A percentile compares a stretch with the other conserved stretches of the same genome.
Conservation (phyloP, 1,284 basidiomycete species). For the Taiwanofungus camphoratus region DNA sequence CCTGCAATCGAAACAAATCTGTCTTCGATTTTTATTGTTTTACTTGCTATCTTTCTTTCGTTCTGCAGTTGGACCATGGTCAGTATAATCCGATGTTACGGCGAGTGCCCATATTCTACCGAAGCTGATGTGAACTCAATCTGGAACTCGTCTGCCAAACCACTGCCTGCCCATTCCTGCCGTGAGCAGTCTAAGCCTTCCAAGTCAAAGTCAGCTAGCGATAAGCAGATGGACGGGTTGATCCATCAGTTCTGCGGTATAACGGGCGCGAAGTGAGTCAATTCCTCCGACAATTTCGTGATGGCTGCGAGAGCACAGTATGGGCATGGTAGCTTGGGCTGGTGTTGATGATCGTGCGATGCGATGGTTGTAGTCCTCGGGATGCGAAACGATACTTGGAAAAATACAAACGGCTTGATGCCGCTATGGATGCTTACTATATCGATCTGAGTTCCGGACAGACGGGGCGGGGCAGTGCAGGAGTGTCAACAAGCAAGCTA, state of each 20-base stretch:
- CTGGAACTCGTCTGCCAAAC: background rate
- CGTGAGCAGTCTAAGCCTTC: slow-evolving; percentile 9
- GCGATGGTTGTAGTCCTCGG: slow-evolving; percentile 35
- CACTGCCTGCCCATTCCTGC: background rate
- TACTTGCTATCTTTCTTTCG: no score
- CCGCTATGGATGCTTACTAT: slow-evolving; percentile 75
- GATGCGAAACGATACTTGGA: slow-evolving; percentile 75
- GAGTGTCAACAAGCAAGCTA: slow-evolving; percentile 53
- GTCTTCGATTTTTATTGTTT: no score
- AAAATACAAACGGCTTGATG: slow-evolving; percentile 65
- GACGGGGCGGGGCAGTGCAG: slow-evolving; percentile 22
- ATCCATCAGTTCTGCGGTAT: slow-evolving; percentile 58
- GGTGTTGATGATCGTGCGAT: slow-evolving; percentile 23
- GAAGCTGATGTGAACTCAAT: background rate
- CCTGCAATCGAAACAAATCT: no score
- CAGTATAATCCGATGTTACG: no score
- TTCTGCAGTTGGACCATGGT: no score
- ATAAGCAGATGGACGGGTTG: slow-evolving; percentile 36
- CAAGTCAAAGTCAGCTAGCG: slow-evolving; percentile 14
- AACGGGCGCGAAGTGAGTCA: slow-evolving; percentile 64
- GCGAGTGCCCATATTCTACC: no score
- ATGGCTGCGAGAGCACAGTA: no score
- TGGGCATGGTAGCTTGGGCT: no score
- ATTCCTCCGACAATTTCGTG: no score
- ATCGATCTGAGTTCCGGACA: slow-evolving; percentile 31